phyloP scores from a whole-genome alignment of 306 rosid genomes.

The Trifolium dubium region DNA sequence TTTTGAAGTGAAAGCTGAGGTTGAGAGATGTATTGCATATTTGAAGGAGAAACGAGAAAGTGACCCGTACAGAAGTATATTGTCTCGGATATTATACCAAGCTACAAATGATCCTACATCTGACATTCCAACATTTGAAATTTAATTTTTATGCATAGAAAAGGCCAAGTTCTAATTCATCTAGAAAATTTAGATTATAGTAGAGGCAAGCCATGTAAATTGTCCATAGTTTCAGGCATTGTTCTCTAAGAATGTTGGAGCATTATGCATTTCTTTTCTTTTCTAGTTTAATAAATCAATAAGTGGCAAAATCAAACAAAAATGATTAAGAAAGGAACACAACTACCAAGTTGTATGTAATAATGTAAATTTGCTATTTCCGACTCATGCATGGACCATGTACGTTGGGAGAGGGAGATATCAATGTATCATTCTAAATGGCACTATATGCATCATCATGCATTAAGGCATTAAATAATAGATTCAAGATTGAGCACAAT shows the following conservation, averaged over 20 bases:
- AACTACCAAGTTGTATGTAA: not conserved
- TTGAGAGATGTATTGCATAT: constrained; percentile 70
- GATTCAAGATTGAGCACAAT: too few relatives aligned
- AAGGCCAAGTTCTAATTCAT: not conserved
- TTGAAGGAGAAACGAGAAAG: constrained; percentile 69
- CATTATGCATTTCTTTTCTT: too few relatives aligned
- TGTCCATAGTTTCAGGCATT: constrained; percentile 6
- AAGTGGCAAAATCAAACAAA: not conserved
- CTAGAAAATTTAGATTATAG: not conserved
- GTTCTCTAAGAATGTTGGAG: constrained; percentile 7
- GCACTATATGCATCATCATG: too few relatives aligned
- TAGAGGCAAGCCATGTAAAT: not conserved
- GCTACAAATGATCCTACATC: constrained; percentile 56
- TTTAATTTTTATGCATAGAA: not conserved
- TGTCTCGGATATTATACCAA: constrained; percentile 69
- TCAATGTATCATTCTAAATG: too few relatives aligned
- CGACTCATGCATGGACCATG: too few relatives aligned
- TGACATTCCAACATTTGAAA: constrained; percentile 78
- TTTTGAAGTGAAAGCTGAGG: constrained; percentile 72
- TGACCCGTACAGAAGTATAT: constrained; percentile 73
- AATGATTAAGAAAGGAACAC: constrained; percentile 1
- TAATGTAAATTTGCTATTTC: too few relatives aligned
- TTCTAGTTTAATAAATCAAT: not conserved
- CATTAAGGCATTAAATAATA: too few relatives aligned
- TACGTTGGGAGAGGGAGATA: too few relatives aligned